Conservation (phyloP, 768 basidiomycete genomes). For the Thelephora aurantiotincta region DNA sequence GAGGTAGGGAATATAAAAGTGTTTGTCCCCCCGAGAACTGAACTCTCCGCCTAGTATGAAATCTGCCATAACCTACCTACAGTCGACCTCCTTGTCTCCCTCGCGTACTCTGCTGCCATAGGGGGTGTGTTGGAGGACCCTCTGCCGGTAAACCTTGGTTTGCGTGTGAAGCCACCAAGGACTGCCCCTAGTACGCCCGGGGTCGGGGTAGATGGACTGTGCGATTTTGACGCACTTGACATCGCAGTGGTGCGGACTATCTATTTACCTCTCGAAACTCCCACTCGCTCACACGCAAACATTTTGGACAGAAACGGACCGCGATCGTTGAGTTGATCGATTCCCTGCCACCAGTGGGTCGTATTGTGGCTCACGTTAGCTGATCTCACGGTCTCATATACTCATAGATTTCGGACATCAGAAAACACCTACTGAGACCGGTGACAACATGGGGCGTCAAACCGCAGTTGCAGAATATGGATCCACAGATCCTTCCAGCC, state of each 20-base stretch:
- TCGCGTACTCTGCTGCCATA: slow-evolving; percentile 41
- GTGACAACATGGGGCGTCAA: slow-evolving; percentile 35
- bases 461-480: slow-evolving; percentile 38
- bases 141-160: slow-evolving; percentile 43
- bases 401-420: slow-evolving; percentile 40
- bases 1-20: slow-evolving; percentile 26
- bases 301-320: slow-evolving; percentile 28
- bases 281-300: slow-evolving; percentile 1
- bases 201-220: slow-evolving; percentile 22
- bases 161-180: slow-evolving; percentile 34
- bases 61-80: slow-evolving; percentile 47
- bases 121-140: slow-evolving; percentile 42
- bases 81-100: slow-evolving; percentile 56
- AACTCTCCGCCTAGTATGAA: slow-evolving; percentile 35
- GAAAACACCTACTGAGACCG: slow-evolving; percentile 37
- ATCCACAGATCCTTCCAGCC: slow-evolving; percentile 33
- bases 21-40: neutral
- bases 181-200: neutral
- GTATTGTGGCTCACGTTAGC: neutral
- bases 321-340: slow-evolving; percentile 30
- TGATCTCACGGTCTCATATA: neutral
- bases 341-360: slow-evolving; percentile 32
- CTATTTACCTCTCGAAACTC: neutral
- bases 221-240: slow-evolving; percentile 37
- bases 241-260: slow-evolving; percentile 19